Percentiles rank a stretch among this genome's conserved stretches.
phyloP scores from a whole-genome alignment of 2,329 filamentous ascomycete species.

The Trichoderma atroviride region DNA sequence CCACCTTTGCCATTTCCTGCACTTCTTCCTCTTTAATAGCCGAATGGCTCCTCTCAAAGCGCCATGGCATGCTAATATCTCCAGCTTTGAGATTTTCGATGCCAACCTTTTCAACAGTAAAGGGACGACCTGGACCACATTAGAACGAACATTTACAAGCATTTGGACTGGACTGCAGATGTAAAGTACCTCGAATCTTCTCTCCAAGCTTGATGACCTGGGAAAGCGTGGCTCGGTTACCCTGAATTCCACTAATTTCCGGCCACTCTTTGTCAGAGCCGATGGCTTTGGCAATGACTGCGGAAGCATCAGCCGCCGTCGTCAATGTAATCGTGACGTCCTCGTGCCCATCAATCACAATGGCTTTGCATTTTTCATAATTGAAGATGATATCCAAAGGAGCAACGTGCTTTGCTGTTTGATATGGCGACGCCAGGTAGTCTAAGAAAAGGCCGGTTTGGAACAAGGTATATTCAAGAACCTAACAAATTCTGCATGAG shows the following conservation, averaged over 20 bases:
- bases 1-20: constrained; percentile 27
- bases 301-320: constrained; percentile 46
- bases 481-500: constrained; percentile 29
- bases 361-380: constrained; percentile 44
- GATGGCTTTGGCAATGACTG: constrained; percentile 44
- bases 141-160: not conserved
- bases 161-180: not conserved
- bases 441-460: constrained; percentile 57
- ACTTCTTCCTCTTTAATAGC: not conserved
- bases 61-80: not conserved
- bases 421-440: constrained; percentile 54
- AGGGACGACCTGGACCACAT: constrained; percentile 29
- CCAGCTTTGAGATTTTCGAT: not conserved
- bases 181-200: constrained; percentile 43
- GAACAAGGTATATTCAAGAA: constrained; percentile 59
- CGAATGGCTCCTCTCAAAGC: not conserved
- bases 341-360: constrained; percentile 47
- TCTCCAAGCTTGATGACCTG: constrained; percentile 44
- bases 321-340: constrained; percentile 44
- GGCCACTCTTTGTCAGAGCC: constrained; percentile 50
- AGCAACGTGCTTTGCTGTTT: constrained; percentile 47
- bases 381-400: constrained; percentile 43
- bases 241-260: constrained; percentile 44
- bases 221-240: constrained; percentile 39
- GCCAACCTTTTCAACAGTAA: constrained; percentile 19